phyloP scores from a whole-genome alignment of 345 rosid genomes.

The Sisymbrium altissimum region DNA sequence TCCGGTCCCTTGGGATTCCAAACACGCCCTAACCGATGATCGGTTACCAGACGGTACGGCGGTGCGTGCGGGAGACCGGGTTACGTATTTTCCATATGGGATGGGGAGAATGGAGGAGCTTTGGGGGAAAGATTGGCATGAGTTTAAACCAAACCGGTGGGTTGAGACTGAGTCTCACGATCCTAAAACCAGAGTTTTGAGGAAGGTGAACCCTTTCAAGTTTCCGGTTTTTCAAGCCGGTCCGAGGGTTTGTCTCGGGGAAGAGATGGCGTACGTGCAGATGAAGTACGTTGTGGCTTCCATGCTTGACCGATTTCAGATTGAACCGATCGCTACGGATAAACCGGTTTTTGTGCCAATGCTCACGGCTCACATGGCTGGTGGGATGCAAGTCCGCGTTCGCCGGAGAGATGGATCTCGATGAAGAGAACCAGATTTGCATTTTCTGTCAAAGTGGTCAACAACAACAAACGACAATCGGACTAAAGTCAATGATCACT shows the following conservation, averaged over 20 bases:
- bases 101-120: constrained; percentile 84
- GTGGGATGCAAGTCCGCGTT: constrained; percentile 52
- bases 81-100: constrained; percentile 80
- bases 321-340: constrained; percentile 30
- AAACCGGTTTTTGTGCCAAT: constrained; percentile 45
- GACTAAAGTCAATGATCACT: background rate
- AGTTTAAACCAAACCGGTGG: constrained; percentile 75
- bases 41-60: constrained; percentile 62
- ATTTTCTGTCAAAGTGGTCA: background rate
- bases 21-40: constrained; percentile 50
- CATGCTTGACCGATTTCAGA: constrained; percentile 34
- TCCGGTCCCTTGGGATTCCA: constrained; percentile 71
- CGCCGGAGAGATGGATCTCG: constrained; percentile 33
- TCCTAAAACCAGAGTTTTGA: constrained; percentile 27
- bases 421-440: background rate
- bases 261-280: constrained; percentile 73
- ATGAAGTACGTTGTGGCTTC: constrained; percentile 61
- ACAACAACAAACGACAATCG: background rate
- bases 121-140: constrained; percentile 64
- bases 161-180: constrained; percentile 17
- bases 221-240: constrained; percentile 78
- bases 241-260: constrained; percentile 71
- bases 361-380: constrained; percentile 63
- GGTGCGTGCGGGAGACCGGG: constrained; percentile 73
- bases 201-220: constrained; percentile 49